These are phyloP conservation scores for Hymenoscyphus infarciens DNA, from an alignment of 2,329 filamentous ascomycete genomes.

Conservation along the genomic window DNA sequence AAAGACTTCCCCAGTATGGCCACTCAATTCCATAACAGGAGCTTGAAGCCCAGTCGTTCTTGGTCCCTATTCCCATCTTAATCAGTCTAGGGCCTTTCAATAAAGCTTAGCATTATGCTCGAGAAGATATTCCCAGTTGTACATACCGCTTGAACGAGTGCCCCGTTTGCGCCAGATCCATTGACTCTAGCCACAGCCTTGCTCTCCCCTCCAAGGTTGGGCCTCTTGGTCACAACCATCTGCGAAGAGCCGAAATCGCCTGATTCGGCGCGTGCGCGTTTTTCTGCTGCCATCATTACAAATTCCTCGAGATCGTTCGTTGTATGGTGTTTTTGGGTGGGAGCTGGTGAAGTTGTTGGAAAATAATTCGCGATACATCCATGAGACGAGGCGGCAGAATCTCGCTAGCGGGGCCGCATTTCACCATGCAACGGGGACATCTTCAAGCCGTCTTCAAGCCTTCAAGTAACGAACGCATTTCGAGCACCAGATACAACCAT, in stretches of 20 bases:
- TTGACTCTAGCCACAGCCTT: conserved; percentile 56
- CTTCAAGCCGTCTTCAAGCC: conserved; percentile 5
- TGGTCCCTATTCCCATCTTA: conserved; percentile 52
- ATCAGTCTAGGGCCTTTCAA: conserved; percentile 26
- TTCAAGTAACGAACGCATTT: conserved; percentile 5
- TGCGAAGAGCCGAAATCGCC: conserved; percentile 76
- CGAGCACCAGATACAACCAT: conserved; percentile 34
- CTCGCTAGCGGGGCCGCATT: conserved; percentile 12
- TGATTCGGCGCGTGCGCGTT: conserved; percentile 70
- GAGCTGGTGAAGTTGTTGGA: conserved; percentile 5
- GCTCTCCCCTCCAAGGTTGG: conserved; percentile 57
- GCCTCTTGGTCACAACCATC: conserved; percentile 76
- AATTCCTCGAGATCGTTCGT: neutral
- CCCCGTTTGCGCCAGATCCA: conserved; percentile 53
- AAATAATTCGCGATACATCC: conserved; percentile 13
- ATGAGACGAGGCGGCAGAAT: conserved; percentile 2
- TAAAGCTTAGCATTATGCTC: conserved; percentile 21
- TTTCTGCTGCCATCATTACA: conserved; percentile 75
- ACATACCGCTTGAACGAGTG: conserved; percentile 65
- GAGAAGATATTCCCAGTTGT: conserved; percentile 2
- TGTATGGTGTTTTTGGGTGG: neutral
- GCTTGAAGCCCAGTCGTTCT: conserved; percentile 82
- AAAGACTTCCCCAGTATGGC: conserved; percentile 83
- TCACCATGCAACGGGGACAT: neutral
- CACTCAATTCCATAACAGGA: conserved; percentile 89